Evolutionary conservation across 306 rosid species (phyloP), one percentile per base, ranked within the genome.

Genomic region (Canavalia ensiformis): DNA sequence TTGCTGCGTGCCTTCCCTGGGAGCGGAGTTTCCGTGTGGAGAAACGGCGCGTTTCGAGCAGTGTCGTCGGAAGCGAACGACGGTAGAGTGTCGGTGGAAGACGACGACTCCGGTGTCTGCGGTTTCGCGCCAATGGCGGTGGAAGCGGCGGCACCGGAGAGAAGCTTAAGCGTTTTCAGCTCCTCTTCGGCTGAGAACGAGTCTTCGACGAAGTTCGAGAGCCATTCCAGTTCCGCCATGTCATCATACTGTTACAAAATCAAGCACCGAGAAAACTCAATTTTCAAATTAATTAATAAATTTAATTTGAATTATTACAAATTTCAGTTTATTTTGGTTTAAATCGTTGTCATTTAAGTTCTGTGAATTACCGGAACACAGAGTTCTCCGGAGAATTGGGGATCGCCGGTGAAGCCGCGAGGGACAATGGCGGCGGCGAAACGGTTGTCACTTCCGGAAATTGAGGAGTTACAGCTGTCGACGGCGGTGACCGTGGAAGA

Each of bases 1-100:
- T 93, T 96, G 94, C 99, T 96, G 0, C 99, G 86, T 0, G 99
- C 98, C 37, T 96, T 96, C 10, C 97, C 97, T 0, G 99, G 99
- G 28, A 89, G 93, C 6, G 97, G 99, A 3, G 91, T 91, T 70
- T 95, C 98, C 52, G 86, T 63, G 12, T 73, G 88, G 85, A 93
- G 91, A 47, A 88, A 83, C 39, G 92, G 88, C 0, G 90, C 87
- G 84, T 84, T 92, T 8, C 90, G 87, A 3, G 56, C 31, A 6
- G 76, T 44, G 2, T 81, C 86, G 7, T 72, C 86, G 5, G 85
- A 2, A 13, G 81, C 50, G 13, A 83, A 83, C 8, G 83, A 56
- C 1, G 80, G 80, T 4, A 80, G 86, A 25, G 97, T 86, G 69
- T 90, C 97, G 51, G 96, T 89, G 57, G 99, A 91, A 4, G 98